Evolutionary conservation across 306 rosid species (phyloP), one percentile per base, ranked within the genome.

Genomic region (Prunus mongolica): DNA sequence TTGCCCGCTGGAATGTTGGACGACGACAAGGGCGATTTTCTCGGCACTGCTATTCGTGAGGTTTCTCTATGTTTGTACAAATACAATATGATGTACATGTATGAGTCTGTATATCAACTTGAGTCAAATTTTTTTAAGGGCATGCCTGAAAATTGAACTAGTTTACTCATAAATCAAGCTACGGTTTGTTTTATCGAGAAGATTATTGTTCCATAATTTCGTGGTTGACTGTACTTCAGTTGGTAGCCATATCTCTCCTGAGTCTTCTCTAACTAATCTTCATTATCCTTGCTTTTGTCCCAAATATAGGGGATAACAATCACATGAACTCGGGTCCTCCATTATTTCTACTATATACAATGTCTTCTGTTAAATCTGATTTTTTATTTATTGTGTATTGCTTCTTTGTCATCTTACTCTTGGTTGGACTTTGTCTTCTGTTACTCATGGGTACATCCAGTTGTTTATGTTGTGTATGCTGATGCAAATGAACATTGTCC

Each of bases 1-100:
- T 86, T 94, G 89, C 98, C 98, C 56, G 97, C 98, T 76, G 98
- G 98, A 75, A 92, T 90, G 98, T 80, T 94, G 88, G 92, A 90
- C 13, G 92, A 89, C 71, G 91, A 90, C 85, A 76, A 88, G 78
- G 97, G 92, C 51, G 96, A 87, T 83, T 84, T 94, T 79, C 92
- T 86, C 50, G 95, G 97, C 75, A 90, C 98, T n/a, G 98, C 97
- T 15, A 92, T 88, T 74, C 95, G 92, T 10, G 97, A 94, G 97
- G 98, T 94, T 79, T 66, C 55, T 71, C 60, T 80, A 57, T 66
- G 9, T 60, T 80, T 69, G 56, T 52, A 55, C 5, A 16, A 15
- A 30, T 71, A 34, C 27, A 51, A 32, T 68, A 27, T 61, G 64
- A 49, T 60, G 58, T 67, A 54, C 50, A 60, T 46, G 8, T 61